These are phyloP conservation scores for Trifolium subterraneum DNA, from an alignment of 306 rosid genomes.

Conservation along the genomic window DNA sequence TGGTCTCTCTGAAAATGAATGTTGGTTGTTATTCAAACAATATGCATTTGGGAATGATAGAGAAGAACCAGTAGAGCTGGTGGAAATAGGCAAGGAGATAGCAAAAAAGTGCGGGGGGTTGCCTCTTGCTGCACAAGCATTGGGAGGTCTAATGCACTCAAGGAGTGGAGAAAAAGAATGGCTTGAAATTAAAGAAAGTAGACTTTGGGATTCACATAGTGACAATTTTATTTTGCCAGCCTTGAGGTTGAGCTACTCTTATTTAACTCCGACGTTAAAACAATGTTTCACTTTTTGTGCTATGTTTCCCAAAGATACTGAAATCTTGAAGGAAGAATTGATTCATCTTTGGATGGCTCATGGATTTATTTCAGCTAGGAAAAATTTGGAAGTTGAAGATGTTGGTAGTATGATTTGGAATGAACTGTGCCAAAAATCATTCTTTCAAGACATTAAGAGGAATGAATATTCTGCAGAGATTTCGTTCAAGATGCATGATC, in stretches of 20 bases:
- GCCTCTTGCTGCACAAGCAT: slow-evolving; percentile 17
- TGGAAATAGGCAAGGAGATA: background rate
- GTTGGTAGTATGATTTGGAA: too few relatives aligned
- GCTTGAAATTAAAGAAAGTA: background rate
- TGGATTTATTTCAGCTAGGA: too few relatives aligned
- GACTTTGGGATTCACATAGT: background rate
- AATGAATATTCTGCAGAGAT: too few relatives aligned
- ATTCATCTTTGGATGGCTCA: slow-evolving; percentile 13
- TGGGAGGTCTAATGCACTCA: background rate
- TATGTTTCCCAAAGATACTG: slow-evolving; percentile 8
- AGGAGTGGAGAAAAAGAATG: background rate
- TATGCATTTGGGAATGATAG: background rate
- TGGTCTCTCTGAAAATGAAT: background rate
- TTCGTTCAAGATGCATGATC: too few relatives aligned
- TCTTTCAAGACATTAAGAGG: too few relatives aligned
- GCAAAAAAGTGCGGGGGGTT: background rate
- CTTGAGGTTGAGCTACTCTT: background rate
- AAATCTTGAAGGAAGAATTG: background rate
- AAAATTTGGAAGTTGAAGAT: too few relatives aligned
- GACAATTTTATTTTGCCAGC: background rate
- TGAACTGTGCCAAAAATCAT: too few relatives aligned
- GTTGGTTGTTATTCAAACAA: slow-evolving; percentile 16
- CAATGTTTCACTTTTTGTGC: slow-evolving; percentile 5
- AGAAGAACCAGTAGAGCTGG: background rate
- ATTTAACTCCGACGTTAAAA: background rate